Conservation (phyloP, 352 stramenopile species). For the Pythium pectinolyticum region DNA sequence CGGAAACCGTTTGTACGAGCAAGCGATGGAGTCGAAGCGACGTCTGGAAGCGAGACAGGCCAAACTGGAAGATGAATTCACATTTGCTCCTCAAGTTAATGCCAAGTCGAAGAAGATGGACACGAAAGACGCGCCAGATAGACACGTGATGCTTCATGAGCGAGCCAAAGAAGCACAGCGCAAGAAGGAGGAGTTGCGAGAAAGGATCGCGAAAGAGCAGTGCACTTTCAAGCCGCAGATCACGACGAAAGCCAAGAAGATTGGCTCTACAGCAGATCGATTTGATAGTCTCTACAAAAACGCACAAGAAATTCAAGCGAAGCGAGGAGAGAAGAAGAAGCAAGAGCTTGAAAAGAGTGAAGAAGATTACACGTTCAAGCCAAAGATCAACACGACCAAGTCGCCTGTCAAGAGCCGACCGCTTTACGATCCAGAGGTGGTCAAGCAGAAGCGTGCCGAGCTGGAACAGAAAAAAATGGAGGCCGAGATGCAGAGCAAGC, state of each 20-base stretch:
- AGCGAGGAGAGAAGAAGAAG: slow-evolving; percentile 64
- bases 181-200: slow-evolving; percentile 57
- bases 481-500: slow-evolving; percentile 58
- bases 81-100: slow-evolving; percentile 64
- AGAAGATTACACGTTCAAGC: slow-evolving; percentile 75
- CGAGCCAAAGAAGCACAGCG: slow-evolving; percentile 51
- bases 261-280: slow-evolving; percentile 40
- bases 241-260: slow-evolving; percentile 57
- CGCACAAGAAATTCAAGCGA: slow-evolving; percentile 61
- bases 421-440: slow-evolving; percentile 69
- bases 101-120: slow-evolving; percentile 42
- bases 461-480: slow-evolving; percentile 77
- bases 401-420: slow-evolving; percentile 53
- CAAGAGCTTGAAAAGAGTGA: slow-evolving; percentile 52
- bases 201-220: slow-evolving; percentile 47
- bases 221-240: slow-evolving; percentile 74
- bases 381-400: slow-evolving; percentile 68
- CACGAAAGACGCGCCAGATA: slow-evolving; percentile 33
- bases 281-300: slow-evolving; percentile 82
- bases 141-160: slow-evolving; percentile 53
- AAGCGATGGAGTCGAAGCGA: slow-evolving; percentile 56
- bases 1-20: slow-evolving; percentile 61
- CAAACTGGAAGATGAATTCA: slow-evolving; percentile 53
- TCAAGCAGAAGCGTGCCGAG: slow-evolving; percentile 67
- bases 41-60: slow-evolving; percentile 54